phyloP scores from a whole-genome alignment of 164 flowering plant genomes.

The Stephania cephalantha region DNA sequence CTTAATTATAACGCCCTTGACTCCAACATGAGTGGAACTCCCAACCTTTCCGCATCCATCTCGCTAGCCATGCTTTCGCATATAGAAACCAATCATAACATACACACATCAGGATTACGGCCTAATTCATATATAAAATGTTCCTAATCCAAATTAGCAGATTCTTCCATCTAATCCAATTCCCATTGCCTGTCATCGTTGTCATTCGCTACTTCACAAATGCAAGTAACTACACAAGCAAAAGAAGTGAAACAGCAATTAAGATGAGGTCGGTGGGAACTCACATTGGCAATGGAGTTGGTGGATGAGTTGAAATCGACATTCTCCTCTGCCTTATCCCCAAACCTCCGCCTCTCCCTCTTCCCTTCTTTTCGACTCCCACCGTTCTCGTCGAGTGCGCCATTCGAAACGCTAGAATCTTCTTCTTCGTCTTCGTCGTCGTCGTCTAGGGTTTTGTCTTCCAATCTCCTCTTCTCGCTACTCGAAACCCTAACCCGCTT shows the following conservation, averaged over 20 bases:
- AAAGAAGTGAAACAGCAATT: not conserved
- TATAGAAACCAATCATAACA: no score
- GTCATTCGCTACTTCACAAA: not conserved
- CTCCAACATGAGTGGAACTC: no score
- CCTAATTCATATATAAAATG: no score
- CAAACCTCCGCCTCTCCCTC: conserved; percentile 37
- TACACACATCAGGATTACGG: no score
- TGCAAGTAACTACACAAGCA: not conserved
- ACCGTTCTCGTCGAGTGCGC: conserved; percentile 5
- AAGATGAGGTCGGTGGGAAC: conserved; percentile 17
- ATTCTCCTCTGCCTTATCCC: conserved; percentile 28
- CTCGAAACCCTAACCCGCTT: conserved; percentile 40
- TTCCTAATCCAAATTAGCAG: no score
- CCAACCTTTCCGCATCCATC: no score
- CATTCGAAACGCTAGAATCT: conserved; percentile 18
- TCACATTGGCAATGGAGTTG: conserved; percentile 40
- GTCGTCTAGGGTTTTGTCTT: conserved; percentile 5
- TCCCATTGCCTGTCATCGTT: not conserved
- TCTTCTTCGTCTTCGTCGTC: conserved; percentile 21
- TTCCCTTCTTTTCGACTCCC: conserved; percentile 10
- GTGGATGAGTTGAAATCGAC: no score
- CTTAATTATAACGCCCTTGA: no score
- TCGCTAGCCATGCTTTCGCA: no score
- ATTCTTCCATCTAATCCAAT: not conserved
- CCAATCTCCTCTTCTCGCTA: conserved; percentile 32